Percentiles rank a stretch among this genome's conserved stretches.
These are phyloP conservation scores for Nannochloris sp. DNA, from an alignment of 139 green algal species.

Conservation along the genomic window DNA sequence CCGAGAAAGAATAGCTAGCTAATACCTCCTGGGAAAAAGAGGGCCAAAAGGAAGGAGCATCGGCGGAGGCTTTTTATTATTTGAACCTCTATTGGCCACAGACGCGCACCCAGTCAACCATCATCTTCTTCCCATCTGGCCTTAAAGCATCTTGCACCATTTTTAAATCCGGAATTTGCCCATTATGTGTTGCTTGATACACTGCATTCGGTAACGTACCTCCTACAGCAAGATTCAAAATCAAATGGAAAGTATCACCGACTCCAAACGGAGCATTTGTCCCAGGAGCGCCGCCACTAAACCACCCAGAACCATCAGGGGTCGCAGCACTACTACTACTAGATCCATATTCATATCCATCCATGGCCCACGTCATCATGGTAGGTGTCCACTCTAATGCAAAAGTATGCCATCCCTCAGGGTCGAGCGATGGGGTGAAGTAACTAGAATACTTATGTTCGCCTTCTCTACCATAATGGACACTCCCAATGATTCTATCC, in stretches of 20 bases:
- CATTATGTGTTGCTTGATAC: no score
- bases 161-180: background rate
- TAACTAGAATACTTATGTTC: background rate
- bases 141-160: background rate
- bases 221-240: conserved; percentile 47
- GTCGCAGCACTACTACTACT: background rate
- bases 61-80: no score
- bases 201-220: no score
- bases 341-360: conserved; percentile 14
- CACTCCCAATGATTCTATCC: conserved; percentile 4
- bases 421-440: background rate
- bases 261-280: conserved; percentile 31
- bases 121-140: conserved; percentile 1
- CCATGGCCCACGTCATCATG: conserved; percentile 30
- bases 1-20: no score
- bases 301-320: conserved; percentile 10
- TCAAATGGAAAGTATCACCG: conserved; percentile 38
- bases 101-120: conserved; percentile 37
- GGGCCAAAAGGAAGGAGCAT: no score
- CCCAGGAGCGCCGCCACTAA: background rate
- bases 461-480: conserved; percentile 16
- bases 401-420: conserved; percentile 28
- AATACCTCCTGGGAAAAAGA: no score
- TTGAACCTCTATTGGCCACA: no score
- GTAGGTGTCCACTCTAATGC: conserved; percentile 18